Conservation (phyloP, 2,329 filamentous ascomycete genomes). For the Colletotrichum navitas region DNA sequence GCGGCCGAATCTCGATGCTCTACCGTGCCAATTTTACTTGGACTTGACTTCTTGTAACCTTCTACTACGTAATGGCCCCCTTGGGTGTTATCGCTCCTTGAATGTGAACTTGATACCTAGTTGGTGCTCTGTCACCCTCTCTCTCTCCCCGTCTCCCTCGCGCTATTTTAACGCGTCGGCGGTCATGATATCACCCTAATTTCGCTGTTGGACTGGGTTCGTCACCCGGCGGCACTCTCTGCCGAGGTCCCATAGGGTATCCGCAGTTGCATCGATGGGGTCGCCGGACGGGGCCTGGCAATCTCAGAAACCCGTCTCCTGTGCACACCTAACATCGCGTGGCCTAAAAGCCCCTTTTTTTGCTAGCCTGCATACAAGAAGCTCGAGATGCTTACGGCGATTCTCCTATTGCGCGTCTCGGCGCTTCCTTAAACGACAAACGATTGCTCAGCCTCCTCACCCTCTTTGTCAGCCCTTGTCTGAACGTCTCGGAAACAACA, state of each 20-base stretch:
- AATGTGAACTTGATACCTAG: background rate
- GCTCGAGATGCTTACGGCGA: slow-evolving; percentile 8
- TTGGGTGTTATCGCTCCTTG: background rate
- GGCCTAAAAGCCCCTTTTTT: slow-evolving; percentile 12
- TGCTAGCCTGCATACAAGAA: no score
- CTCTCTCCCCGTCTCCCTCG: background rate
- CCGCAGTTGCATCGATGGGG: slow-evolving; percentile 17
- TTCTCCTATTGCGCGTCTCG: background rate
- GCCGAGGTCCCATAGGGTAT: slow-evolving; percentile 27
- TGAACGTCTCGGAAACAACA: slow-evolving; percentile 12
- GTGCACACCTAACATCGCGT: slow-evolving; percentile 4
- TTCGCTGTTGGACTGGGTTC: slow-evolving; percentile 24
- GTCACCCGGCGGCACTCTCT: slow-evolving; percentile 20
- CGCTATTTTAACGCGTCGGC: background rate
- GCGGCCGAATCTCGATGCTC: slow-evolving; percentile 18
- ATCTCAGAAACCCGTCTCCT: slow-evolving; percentile 14
- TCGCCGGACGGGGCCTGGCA: slow-evolving; percentile 10
- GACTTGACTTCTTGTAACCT: background rate
- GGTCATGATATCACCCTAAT: slow-evolving; percentile 32
- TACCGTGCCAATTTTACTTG: background rate
- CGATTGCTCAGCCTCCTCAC: slow-evolving; percentile 14
- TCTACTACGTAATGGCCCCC: background rate
- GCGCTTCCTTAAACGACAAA: slow-evolving; percentile 7
- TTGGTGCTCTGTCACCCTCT: background rate
- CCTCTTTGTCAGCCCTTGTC: slow-evolving; percentile 27